Conservation (phyloP, 2,329 filamentous ascomycete genomes). For the Diplodia scrobiculata region DNA sequence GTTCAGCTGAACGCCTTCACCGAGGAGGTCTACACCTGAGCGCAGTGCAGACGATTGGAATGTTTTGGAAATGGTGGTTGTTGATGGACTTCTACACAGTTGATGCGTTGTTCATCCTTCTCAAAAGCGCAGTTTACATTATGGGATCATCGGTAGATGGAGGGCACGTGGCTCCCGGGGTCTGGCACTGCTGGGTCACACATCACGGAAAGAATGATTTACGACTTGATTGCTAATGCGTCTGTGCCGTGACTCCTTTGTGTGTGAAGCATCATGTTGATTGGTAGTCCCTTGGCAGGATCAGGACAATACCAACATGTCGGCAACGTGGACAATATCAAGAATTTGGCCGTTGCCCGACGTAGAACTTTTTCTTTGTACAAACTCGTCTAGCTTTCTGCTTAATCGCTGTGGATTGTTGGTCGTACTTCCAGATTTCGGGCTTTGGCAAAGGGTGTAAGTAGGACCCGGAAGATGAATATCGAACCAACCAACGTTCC, state of each 20-base stretch:
- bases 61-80: background rate
- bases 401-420: background rate
- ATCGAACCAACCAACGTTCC: too few relatives aligned
- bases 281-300: background rate
- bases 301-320: constrained; percentile 2
- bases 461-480: too few relatives aligned
- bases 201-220: background rate
- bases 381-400: background rate
- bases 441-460: too few relatives aligned
- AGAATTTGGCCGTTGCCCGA: background rate
- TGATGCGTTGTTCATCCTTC: background rate
- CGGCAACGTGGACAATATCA: background rate
- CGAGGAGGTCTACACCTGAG: constrained; percentile 53
- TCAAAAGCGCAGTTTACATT: background rate
- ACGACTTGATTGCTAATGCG: background rate
- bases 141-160: background rate
- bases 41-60: background rate
- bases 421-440: too few relatives aligned
- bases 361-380: background rate
- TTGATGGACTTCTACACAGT: background rate
- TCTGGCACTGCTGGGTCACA: background rate
- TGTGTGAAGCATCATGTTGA: background rate
- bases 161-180: background rate
- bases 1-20: constrained; percentile 58
- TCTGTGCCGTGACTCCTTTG: background rate